Evolutionary conservation across 2,329 filamentous ascomycete species (phyloP), one percentile per base, ranked within the genome.

Genomic region (Nothophoma quercina): DNA sequence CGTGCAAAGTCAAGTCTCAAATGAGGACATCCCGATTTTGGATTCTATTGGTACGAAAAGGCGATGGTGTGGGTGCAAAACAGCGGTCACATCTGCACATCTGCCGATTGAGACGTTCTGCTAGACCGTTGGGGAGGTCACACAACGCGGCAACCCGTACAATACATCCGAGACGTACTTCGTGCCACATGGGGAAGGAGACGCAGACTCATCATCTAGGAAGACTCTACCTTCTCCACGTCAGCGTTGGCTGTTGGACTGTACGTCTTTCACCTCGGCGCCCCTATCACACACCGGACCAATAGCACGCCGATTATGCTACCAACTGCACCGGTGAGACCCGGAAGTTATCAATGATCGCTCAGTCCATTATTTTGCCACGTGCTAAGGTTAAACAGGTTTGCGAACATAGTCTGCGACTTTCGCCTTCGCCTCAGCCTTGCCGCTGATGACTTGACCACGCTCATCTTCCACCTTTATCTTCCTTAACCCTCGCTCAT

Each of bases 191-290:
- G 5, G 19, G 29, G 40, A 36, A 59, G 40, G 28, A 52, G 43
- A 29, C 19, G 61, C 57, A 51, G 22, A 15, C 16, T 32, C 29
- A 15, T n/a, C 12, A 32, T 40, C 34, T 35, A 43, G 39, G 49
- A 57, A 32, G 28, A 9, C 16, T 44, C 38, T 21, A 39, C 5
- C 19, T 34, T 48, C 40, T 55, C 33, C 52, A 62, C 42, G 45
- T 56, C 56, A 59, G 42, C 43, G 28, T 29, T 43, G 35, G 26
- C 55, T 39, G 29, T 21, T 49, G 23, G 22, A 49, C 34, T 19
- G 19, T 42, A 35, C 30, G 29, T 33, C 47, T 38, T 41, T 28
- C 41, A 21, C 29, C 26, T 42, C 32, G 22, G 19, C 8, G 18
- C 7, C 4, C 38, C 19, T 25, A 19, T 35, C 7, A 33, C 47